phyloP scores from a whole-genome alignment of 768 basidiomycete genomes.

The Leccinum uliginosum region DNA sequence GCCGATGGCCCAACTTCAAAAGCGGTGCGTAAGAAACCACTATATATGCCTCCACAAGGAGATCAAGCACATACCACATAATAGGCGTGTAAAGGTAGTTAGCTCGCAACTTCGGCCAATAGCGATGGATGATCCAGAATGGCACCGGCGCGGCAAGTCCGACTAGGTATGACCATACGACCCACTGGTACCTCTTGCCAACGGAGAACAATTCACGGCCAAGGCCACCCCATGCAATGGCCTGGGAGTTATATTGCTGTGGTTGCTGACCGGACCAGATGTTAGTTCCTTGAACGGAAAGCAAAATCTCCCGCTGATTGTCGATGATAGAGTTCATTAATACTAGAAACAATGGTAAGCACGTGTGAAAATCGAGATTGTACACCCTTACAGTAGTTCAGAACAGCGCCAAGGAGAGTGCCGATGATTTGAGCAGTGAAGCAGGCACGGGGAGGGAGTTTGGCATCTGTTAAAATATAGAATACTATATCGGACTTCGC shows the following conservation, averaged over 20 bases:
- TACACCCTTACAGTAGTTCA: conserved; percentile 39
- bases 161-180: conserved; percentile 33
- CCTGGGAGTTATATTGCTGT: conserved; percentile 30
- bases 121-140: conserved; percentile 37
- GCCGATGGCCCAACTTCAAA: conserved; percentile 15
- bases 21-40: background rate
- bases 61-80: conserved; percentile 17
- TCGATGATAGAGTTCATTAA: conserved; percentile 59
- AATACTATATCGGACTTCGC: conserved; percentile 39
- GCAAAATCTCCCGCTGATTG: conserved; percentile 44
- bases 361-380: background rate
- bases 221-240: conserved; percentile 38
- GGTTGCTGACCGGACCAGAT: conserved; percentile 32
- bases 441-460: conserved; percentile 60
- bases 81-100: conserved; percentile 31
- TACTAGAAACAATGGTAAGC: conserved; percentile 33
- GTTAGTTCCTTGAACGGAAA: conserved; percentile 50
- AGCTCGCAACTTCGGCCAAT: conserved; percentile 29
- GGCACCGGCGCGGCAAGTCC: conserved; percentile 36
- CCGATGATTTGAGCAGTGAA: conserved; percentile 58
- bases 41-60: background rate
- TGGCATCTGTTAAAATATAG: conserved; percentile 32
- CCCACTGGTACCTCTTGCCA: conserved; percentile 34
- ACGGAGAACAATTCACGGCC: conserved; percentile 31
- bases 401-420: conserved; percentile 47